Base-by-base conservation (phyloP, 2,329 filamentous ascomycete genomes). In the Tolypocladium capitatum region DNA sequence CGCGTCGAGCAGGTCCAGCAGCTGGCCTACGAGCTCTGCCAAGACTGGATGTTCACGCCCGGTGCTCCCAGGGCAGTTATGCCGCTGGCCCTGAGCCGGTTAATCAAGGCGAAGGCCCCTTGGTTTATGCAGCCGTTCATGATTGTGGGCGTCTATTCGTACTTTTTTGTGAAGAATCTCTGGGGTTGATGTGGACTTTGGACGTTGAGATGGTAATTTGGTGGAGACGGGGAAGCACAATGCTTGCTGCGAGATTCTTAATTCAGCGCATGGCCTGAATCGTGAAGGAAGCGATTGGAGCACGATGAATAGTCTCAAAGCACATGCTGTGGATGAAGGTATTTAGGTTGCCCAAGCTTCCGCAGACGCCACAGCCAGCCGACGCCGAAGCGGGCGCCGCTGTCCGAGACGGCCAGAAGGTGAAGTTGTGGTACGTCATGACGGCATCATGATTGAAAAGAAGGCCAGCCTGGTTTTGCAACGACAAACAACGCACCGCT, bases 31-130 rank as follows among this genome's bases (percentile, higher is more conserved):
- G 71, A 75, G 47, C 56, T 74, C 35, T 68, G 70, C 55, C 59
- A 63, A 30, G 62, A 68, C 35, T 74, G 70, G 68, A 66, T 76
- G 53, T 71, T 72, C 49, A 73, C 68, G 0, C 62, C 66, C 4
- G 69, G 67, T 2, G 67, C 68, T 10, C 73, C 74, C 18, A 59
- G 66, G 41, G 58, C 62, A 4, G 60, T 66, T 16, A 69, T 77
- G 46, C 65, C 70, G 24, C 62, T 53, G 27, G 54, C 57, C 21
- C 53, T 63, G 48, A 58, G 59, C 40, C 53, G 62, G 34, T 62
- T 67, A 38, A 58, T 61, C 35, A 53, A 56, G 43, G 8, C 31
- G n/a, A 24, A 14, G 31, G 30, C 32, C 6, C 43, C 43, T 5
- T 31, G 24, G 10, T 18, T 41, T 27, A 2, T 46, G 21, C 45